Conservation (phyloP, 306 rosid genomes). For the Heteromeles arbutifolia region DNA sequence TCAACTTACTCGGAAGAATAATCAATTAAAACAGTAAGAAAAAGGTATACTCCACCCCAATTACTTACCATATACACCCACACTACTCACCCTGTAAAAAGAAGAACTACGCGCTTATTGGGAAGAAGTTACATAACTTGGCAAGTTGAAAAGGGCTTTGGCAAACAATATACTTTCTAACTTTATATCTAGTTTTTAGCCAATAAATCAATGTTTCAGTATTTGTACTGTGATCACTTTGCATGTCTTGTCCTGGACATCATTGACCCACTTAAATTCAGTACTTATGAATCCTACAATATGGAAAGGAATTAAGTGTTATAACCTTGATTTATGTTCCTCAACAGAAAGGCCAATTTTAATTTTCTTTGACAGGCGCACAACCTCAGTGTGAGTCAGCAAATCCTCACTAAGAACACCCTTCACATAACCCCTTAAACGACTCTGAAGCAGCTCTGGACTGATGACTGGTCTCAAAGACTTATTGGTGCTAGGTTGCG, state of each 20-base stretch:
- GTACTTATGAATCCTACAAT: background rate
- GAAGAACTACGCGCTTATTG: background rate
- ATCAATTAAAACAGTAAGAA: background rate
- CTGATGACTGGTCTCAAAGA: conserved; percentile 36
- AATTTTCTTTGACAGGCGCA: conserved; percentile 70
- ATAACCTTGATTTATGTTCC: conserved; percentile 73
- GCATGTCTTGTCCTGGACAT: background rate
- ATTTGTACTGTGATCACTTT: background rate
- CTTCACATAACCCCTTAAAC: conserved; percentile 66
- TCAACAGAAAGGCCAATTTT: conserved; percentile 69
- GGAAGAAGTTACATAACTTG: background rate
- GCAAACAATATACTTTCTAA: background rate
- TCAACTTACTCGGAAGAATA: background rate
- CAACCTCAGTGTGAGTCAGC: conserved; percentile 88
- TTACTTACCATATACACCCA: background rate
- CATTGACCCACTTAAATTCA: background rate
- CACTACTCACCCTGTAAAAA: background rate
- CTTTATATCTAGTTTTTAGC: background rate
- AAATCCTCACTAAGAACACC: conserved; percentile 61
- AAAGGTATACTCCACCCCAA: background rate
- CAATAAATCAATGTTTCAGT: background rate
- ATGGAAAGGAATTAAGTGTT: conserved; percentile 7
- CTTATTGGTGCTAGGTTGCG: conserved; percentile 33
- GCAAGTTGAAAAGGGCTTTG: background rate
- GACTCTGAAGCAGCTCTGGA: conserved; percentile 53